Percentiles rank a stretch among this genome's conserved stretches.
Evolutionary conservation across 1,139 yeast species (phyloP).

Genomic region (Yamadazyma triangularis): DNA sequence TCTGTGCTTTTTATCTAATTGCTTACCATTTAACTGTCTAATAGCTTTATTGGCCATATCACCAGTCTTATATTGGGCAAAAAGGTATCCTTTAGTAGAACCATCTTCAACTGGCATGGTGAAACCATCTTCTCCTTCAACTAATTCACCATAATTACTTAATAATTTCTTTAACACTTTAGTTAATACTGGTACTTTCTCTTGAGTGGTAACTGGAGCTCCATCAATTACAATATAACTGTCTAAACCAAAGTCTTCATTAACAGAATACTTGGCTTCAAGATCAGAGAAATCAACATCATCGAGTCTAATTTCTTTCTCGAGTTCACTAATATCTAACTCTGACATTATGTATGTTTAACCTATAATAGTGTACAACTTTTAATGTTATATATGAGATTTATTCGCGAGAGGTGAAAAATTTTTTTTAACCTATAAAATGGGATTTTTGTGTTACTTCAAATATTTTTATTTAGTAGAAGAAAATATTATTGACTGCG

Average conservation of each 20-base stretch:
- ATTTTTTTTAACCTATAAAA: neutral
- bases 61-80: constrained; percentile 72
- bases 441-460: too few relatives aligned
- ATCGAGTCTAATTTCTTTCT: constrained; percentile 42
- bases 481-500: too few relatives aligned
- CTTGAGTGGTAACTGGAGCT: constrained; percentile 90
- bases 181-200: constrained; percentile 77
- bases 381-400: too few relatives aligned
- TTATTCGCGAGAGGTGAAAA: neutral
- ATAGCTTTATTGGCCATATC: constrained; percentile 77
- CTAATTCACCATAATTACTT: constrained; percentile 61
- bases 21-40: constrained; percentile 77
- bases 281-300: constrained; percentile 86
- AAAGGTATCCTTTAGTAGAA: constrained; percentile 81
- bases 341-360: constrained; percentile 22
- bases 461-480: too few relatives aligned
- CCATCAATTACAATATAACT: constrained; percentile 88
- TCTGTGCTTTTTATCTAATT: constrained; percentile 90
- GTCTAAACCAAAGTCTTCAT: constrained; percentile 61
- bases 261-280: constrained; percentile 69
- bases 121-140: constrained; percentile 64
- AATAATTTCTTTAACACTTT: constrained; percentile 84
- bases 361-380: too few relatives aligned
- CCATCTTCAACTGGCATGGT: constrained; percentile 81
- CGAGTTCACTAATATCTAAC: constrained; percentile 29